Evolutionary conservation across 139 green algal species (phyloP), one percentile per base, ranked within the genome.

Genomic region (Eudorina sp.): DNA sequence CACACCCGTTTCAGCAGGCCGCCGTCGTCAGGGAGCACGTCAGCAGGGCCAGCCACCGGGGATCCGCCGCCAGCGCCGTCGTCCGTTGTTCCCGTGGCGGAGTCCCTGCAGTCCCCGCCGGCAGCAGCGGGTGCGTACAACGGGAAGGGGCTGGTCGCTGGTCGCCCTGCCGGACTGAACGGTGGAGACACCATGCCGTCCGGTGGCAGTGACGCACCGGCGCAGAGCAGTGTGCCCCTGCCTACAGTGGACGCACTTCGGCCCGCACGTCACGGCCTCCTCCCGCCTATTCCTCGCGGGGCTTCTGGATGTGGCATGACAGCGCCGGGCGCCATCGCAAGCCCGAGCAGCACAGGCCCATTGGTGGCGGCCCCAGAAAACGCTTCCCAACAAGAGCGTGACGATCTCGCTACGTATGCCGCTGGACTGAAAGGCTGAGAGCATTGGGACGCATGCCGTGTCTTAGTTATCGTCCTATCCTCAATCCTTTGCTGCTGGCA

Each of bases 191-290:
- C 34, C 21, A 88, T 88, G 83, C 68, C 66, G 1, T 88, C 83
- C 36, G 81, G 77, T 45, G 60, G 79, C 68, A 88, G 83, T 51
- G 83, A 88, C 83, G 51, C 83, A 11, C 83, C 83, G 18, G 83
- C 83, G 29, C 36, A 66, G 16, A 80, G 27, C 68, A 88, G 83
- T 68, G 45, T 88, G 29, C 83, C 83, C 25, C 64, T 27, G 11
- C 31, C 80, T 31, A 43, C 11, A 41, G 55, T n/a, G n/a, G n/a
- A n/a, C n/a, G n/a, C n/a, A n/a, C n/a, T n/a, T 51, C 34, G 76
- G 51, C 66, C 11, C 69, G 9, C 8, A 34, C 23, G 53, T 7
- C 83, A 31, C 8, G 48, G 48, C 16, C 40, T 16, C 58, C 81
- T 87, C 18, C 31, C 64, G 25, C 80, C 60, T 18, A 41, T 76